phyloP scores from a whole-genome alignment of 2,329 filamentous ascomycete species.

The Beauveria rudraprayagi region DNA sequence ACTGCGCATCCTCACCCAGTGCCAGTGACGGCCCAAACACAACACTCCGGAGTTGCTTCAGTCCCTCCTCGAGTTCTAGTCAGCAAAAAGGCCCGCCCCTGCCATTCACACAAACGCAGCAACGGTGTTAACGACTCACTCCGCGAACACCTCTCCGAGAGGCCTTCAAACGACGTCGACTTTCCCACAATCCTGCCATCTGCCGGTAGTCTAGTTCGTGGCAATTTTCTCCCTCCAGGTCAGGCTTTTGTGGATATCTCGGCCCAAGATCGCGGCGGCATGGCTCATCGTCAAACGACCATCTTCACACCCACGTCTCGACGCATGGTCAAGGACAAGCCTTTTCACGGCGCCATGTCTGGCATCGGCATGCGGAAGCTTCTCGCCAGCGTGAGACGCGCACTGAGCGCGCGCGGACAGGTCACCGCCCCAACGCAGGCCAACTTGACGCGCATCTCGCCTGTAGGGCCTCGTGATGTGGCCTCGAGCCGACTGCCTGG shows the following conservation, averaged over 20 bases:
- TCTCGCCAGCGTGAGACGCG: constrained; percentile 77
- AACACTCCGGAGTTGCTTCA: constrained; percentile 42
- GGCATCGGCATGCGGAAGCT: constrained; percentile 77
- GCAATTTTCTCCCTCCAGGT: constrained; percentile 73
- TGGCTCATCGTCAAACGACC: constrained; percentile 44
- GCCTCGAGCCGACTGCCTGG: constrained; percentile 52
- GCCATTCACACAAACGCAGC: constrained; percentile 66
- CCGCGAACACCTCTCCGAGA: constrained; percentile 55
- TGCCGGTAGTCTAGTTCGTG: constrained; percentile 78
- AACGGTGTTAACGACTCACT: constrained; percentile 82
- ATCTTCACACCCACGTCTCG: constrained; percentile 35
- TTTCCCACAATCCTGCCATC: constrained; percentile 57
- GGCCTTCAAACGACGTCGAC: constrained; percentile 46
- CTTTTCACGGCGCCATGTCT: constrained; percentile 52
- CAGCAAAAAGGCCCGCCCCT: constrained; percentile 51
- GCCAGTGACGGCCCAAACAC: constrained; percentile 30
- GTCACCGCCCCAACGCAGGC: constrained; percentile 36
- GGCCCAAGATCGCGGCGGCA: constrained; percentile 39
- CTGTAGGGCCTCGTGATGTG: constrained; percentile 42
- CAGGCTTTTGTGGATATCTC: constrained; percentile 71
- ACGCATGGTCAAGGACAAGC: constrained; percentile 36
- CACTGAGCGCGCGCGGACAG: constrained; percentile 56
- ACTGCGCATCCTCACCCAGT: constrained; percentile 41
- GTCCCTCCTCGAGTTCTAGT: constrained; percentile 49
- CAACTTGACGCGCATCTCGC: constrained; percentile 39